phyloP scores from a whole-genome alignment of 2,329 filamentous ascomycete species.

The Ampelomyces quisqualis region DNA sequence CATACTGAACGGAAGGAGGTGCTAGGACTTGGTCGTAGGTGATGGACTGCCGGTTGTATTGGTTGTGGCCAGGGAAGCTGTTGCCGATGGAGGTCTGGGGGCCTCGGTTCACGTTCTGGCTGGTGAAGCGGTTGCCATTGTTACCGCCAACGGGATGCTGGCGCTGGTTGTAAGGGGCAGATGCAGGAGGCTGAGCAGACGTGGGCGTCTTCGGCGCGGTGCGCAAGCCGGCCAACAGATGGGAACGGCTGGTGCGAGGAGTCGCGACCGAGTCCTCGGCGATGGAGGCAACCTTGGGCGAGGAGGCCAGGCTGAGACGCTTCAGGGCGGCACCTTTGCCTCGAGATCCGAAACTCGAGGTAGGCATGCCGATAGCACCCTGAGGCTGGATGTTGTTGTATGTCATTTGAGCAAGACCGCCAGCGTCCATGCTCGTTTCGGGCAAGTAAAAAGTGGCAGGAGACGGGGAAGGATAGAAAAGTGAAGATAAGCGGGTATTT shows the following conservation, averaged over 20 bases:
- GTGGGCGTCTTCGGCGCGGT: constrained; percentile 87
- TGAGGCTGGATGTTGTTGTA: constrained; percentile 70
- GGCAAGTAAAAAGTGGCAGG: constrained; percentile 24
- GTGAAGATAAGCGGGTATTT: constrained; percentile 30
- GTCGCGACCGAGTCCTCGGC: constrained; percentile 67
- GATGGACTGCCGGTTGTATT: constrained; percentile 44
- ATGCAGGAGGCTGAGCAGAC: constrained; percentile 62
- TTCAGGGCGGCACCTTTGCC: constrained; percentile 85
- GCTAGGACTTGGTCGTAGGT: constrained; percentile 85
- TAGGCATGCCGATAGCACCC: constrained; percentile 70
- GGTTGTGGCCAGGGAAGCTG: constrained; percentile 52
- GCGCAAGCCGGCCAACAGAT: constrained; percentile 87
- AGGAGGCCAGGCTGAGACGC: constrained; percentile 76
- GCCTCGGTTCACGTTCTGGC: constrained; percentile 41
- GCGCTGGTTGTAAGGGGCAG: constrained; percentile 61
- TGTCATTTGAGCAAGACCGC: constrained; percentile 99
- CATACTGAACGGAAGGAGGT: constrained; percentile 75
- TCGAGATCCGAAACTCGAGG: constrained; percentile 80
- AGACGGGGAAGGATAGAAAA: constrained; percentile 37
- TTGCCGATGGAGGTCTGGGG: constrained; percentile 62
- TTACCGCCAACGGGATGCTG: constrained; percentile 50
- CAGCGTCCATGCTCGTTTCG: constrained; percentile 77
- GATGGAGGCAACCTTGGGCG: constrained; percentile 65
- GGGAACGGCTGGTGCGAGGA: constrained; percentile 90
- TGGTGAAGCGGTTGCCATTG: constrained; percentile 52